Percentiles rank a stretch among this genome's conserved stretches.
Evolutionary conservation across 2,329 filamentous ascomycete genomes (phyloP).

Genomic region (Simplicillium sp.): DNA sequence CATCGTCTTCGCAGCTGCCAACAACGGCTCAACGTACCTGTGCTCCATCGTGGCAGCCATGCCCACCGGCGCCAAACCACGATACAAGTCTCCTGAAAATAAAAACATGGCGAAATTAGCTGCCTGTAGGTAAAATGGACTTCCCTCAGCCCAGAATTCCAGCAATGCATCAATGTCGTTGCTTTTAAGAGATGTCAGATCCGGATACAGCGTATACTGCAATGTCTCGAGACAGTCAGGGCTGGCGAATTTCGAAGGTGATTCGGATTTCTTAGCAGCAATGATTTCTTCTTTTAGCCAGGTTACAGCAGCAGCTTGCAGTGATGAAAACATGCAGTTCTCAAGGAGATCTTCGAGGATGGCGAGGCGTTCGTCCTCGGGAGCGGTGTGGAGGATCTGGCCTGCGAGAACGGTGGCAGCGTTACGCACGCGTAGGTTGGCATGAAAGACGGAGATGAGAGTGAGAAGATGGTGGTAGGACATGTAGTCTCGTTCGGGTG

Average conservation of each 20-base stretch:
- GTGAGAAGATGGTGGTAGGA: constrained; percentile 51
- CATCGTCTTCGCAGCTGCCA: constrained; percentile 29
- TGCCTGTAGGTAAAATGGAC: constrained; percentile 47
- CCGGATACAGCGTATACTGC: constrained; percentile 54
- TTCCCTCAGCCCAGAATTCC: constrained; percentile 43
- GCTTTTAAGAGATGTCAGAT: constrained; percentile 36
- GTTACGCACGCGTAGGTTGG: constrained; percentile 42
- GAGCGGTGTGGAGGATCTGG: constrained; percentile 45
- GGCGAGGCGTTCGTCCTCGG: constrained; percentile 45
- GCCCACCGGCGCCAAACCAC: constrained; percentile 40
- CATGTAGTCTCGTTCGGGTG: constrained; percentile 38
- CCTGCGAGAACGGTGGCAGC: constrained; percentile 45
- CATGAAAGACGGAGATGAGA: constrained; percentile 48
- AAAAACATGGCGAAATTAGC: constrained; percentile 53
- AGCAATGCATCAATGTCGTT: constrained; percentile 30
- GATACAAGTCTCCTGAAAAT: constrained; percentile 33
- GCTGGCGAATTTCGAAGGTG: constrained; percentile 34
- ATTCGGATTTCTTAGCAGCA: constrained; percentile 24
- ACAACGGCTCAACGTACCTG: constrained; percentile 46
- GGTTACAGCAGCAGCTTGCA: constrained; percentile 53
- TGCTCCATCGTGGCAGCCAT: constrained; percentile 50
- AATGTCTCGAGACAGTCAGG: constrained; percentile 47
- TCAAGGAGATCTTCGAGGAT: constrained; percentile 58
- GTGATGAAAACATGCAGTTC: constrained; percentile 52
- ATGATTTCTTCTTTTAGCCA: constrained; percentile 58